Evolutionary conservation across 2,329 filamentous ascomycete genomes (phyloP), one percentile per base, ranked within the genome.

Genomic region (Periglandula ipomoeae): DNA sequence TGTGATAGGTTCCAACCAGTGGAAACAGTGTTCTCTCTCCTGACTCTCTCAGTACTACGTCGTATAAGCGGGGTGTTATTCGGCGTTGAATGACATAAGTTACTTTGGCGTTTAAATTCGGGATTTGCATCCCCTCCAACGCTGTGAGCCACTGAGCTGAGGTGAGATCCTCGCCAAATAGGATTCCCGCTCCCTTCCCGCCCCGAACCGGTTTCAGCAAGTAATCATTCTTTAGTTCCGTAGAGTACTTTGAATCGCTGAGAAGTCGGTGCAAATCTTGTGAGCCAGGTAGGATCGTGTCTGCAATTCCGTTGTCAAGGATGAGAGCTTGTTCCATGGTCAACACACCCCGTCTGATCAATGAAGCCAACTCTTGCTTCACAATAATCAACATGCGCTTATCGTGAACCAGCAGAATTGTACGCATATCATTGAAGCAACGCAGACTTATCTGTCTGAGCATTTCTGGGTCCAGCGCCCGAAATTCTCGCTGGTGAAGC

Each of bases 371-470:
- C 47, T 71, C 66, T 44, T 67, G 61, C 30, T 53, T 59, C 4
- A 71, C 51, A 10, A 71, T 60, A 8, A 66, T 66, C 1, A 71
- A 54, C 64, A 71, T 69, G 3, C 69, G 63, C 50, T 71, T 71
- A 53, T 71, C 69, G 49, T 71, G 69, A 1, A 67, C 61, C 1
- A 71, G 52, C 9, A 70, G 53, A 5, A 71, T 56, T 0, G 67
- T 71, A 0, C 67, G 61, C 53, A 70, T 56, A 48, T 71, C 67
- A 38, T 71, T 71, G 47, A 69, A 64, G 46, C 68, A 69, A 8
- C 62, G 57, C 1, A 68, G 53, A 32, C 62, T 61, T 20, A 71
- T 27, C 39, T 70, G 61, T 0, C 61, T 63, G 6, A 68, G 51
- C 5, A 69, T 54, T 17, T 65, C 58, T 0, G 57, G 55, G 0